Base-by-base conservation (phyloP, 2,329 filamentous ascomycete genomes). In the Exserohilum turcica region DNA sequence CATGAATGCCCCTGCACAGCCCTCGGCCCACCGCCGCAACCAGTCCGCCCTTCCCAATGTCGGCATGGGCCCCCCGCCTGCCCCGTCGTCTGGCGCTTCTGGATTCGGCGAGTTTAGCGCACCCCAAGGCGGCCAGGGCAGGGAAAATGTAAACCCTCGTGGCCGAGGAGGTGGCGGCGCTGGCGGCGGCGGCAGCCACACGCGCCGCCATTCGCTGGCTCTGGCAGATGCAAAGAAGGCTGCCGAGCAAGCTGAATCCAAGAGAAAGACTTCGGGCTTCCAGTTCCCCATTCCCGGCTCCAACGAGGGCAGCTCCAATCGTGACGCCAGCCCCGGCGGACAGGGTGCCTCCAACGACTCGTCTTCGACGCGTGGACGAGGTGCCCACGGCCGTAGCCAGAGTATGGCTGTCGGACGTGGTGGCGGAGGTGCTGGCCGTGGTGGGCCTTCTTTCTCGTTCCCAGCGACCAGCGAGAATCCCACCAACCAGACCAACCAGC, bases 201-300 rank as follows among this genome's bases (percentile, higher is more conserved):
- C 95, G 76, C 87, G 94, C 72, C 88, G 94, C 76, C 94, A 99
- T 78, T 99, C 94, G 16, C 82, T 99, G 60, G 94, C 92, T 59
- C 81, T 99, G 60, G 91, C 92, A 32, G 94, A 99, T 76, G 94
- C 94, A 43, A 97, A 96, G 79, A 97, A 97, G 80, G 94, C 94
- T 42, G 94, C 94, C 52, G 94, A 99, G 75, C 79, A 96, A 60
- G 94, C 94, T 43, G 94, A 99, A 78, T 93, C 96, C 81, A 97
- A 97, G 79, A 85, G 92, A 75, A 96, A 93, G 49, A 92, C 92
- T 57, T 92, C 90, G 59, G 92, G 87, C 52, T 99, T 97, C 77
- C 92, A 96, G 73, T 99, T 99, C 74, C 93, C 94, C 13, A 86
- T 88, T 47, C 90, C 92, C 43, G 52, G 52, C 36, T 84, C 84